Evolutionary conservation across 179 eudicot species (phyloP).

Genomic region (Silene coronaria): DNA sequence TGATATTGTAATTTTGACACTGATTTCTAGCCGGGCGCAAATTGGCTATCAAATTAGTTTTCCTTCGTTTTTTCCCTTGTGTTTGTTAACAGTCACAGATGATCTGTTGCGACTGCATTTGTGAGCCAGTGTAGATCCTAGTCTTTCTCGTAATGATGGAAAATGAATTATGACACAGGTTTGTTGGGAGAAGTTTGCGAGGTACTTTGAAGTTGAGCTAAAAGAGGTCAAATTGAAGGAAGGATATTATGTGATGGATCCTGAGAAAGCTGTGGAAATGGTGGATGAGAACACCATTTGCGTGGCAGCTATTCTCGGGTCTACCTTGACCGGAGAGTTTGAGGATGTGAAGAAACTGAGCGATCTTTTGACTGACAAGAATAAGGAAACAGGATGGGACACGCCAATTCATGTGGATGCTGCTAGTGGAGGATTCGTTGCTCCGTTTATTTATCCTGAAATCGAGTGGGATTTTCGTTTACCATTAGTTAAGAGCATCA

Average conservation of each 20-base stretch:
- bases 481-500: neutral
- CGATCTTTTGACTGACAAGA: neutral
- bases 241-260: neutral
- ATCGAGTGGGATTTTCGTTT: neutral
- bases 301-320: neutral
- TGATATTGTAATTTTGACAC: too few species aligned
- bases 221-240: neutral
- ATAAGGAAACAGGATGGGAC: neutral
- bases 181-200: neutral
- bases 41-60: too few species aligned
- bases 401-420: neutral
- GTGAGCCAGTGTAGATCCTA: too few species aligned
- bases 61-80: too few species aligned
- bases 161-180: neutral
- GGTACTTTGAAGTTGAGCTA: neutral
- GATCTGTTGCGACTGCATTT: too few species aligned
- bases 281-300: neutral
- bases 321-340: neutral
- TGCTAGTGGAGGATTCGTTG: neutral
- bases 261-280: neutral
- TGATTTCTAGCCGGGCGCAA: too few species aligned
- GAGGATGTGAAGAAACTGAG: conserved; percentile 1
- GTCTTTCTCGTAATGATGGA: too few species aligned
- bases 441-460: neutral
- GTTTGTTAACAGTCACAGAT: too few species aligned